A percentile compares a stretch with the other conserved stretches of the same genome.
Conservation (phyloP, 1,284 basidiomycete species). For the Amylostereum areolatum region DNA sequence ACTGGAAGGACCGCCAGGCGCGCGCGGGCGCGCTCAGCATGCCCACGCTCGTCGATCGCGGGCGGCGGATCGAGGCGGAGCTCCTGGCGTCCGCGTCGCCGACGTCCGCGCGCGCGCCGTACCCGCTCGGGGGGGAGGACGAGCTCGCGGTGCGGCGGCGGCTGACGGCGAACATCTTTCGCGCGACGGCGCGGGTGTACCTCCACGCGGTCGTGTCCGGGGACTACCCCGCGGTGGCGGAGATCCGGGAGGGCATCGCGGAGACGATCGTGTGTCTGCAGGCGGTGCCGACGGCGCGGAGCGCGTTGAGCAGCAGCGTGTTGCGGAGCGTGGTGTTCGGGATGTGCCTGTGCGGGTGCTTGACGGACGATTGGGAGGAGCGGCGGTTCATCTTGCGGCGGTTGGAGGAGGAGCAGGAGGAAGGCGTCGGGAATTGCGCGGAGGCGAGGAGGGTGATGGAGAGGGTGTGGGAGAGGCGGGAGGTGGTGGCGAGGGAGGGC, state of each 20-base stretch:
- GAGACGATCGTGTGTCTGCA: slow-evolving; percentile 49
- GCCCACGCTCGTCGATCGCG: slow-evolving; percentile 50
- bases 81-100: slow-evolving; percentile 21
- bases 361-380: slow-evolving; percentile 47
- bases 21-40: slow-evolving; percentile 42
- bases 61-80: slow-evolving; percentile 44
- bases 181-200: slow-evolving; percentile 65
- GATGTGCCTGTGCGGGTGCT: slow-evolving; percentile 65
- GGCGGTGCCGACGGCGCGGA: slow-evolving; percentile 33
- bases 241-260: slow-evolving; percentile 49
- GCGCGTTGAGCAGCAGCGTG: slow-evolving; percentile 44
- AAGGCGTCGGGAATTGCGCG: slow-evolving; percentile 56
- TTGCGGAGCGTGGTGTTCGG: slow-evolving; percentile 74
- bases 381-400: slow-evolving; percentile 39
- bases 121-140: slow-evolving; percentile 2
- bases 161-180: slow-evolving; percentile 65
- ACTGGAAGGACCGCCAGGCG: slow-evolving; percentile 51
- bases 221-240: slow-evolving; percentile 53
- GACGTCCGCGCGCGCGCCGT: slow-evolving; percentile 3
- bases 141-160: slow-evolving; percentile 37
- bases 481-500: slow-evolving; percentile 9
- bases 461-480: slow-evolving; percentile 47
- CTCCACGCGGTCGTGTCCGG: slow-evolving; percentile 67
- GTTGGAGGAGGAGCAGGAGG: slow-evolving; percentile 43
- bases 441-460: slow-evolving; percentile 52